These are phyloP conservation scores for Xanthoconium separans DNA, from an alignment of 1,284 basidiomycete genomes.

Conservation along the genomic window DNA sequence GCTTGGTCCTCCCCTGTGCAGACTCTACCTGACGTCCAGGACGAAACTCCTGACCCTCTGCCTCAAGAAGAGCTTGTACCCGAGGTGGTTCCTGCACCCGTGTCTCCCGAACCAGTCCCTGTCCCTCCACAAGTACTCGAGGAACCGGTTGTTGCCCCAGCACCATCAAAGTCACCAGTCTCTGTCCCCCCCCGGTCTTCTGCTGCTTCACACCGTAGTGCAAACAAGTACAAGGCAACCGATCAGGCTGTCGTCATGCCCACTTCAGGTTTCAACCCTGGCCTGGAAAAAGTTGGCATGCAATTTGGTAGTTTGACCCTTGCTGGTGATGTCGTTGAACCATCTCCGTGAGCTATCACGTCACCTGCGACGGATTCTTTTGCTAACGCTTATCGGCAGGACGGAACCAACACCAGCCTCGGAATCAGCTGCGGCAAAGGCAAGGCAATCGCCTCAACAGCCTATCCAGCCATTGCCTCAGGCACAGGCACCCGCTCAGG, in stretches of 20 bases:
- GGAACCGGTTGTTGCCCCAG: constrained; percentile 17
- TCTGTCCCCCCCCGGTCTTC: constrained; percentile 45
- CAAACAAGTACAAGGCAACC: constrained; percentile 61
- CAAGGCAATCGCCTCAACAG: constrained; percentile 46
- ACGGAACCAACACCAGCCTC: constrained; percentile 16
- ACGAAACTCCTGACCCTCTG: constrained; percentile 7
- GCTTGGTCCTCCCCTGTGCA: constrained; percentile 38
- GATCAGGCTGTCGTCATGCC: constrained; percentile 80
- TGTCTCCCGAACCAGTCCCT: constrained; percentile 12
- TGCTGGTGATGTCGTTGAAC: constrained; percentile 60
- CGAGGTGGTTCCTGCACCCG: constrained; percentile 12
- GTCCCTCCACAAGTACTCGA: constrained; percentile 18
- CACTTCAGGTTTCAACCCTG: constrained; percentile 51
- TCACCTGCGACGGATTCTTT: not conserved
- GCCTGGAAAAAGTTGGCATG: constrained; percentile 75
- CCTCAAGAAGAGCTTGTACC: constrained; percentile 20
- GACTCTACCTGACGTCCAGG: constrained; percentile 20
- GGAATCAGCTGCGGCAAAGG: constrained; percentile 45
- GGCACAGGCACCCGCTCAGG: constrained; percentile 22
- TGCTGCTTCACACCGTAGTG: constrained; percentile 51
- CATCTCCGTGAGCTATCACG: constrained; percentile 42
- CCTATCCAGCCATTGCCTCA: constrained; percentile 31
- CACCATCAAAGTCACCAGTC: constrained; percentile 33
- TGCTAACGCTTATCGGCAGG: constrained; percentile 18
- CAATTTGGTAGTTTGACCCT: constrained; percentile 79